A percentile compares a stretch with the other conserved stretches of the same genome.
These are phyloP conservation scores for Candida glucosophila DNA, from an alignment of 1,139 yeast genomes.

Conservation along the genomic window DNA sequence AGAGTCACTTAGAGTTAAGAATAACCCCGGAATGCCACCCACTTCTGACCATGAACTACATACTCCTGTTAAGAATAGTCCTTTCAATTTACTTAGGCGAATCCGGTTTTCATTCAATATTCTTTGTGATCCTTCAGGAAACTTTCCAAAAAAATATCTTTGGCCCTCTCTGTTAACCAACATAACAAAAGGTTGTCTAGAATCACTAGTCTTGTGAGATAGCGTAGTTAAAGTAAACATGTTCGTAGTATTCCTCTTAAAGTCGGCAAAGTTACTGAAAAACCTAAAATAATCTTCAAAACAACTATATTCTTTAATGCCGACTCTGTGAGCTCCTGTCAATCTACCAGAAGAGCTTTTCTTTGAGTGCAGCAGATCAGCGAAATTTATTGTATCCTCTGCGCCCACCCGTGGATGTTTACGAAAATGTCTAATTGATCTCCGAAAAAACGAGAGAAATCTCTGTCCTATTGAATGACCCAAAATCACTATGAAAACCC, in stretches of 20 bases:
- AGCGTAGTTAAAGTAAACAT: constrained; percentile 37
- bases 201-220: constrained; percentile 54
- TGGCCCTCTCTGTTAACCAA: constrained; percentile 44
- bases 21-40: constrained; percentile 87
- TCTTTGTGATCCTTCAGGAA: constrained; percentile 85
- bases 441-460: too few relatives aligned
- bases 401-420: too few relatives aligned
- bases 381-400: too few relatives aligned
- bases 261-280: constrained; percentile 9
- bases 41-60: constrained; percentile 58
- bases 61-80: constrained; percentile 69
- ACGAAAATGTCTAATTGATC: too few relatives aligned
- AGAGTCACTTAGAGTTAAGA: constrained; percentile 78
- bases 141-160: constrained; percentile 66
- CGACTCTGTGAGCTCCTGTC: constrained; percentile 10
- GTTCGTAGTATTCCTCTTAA: constrained; percentile 7
- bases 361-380: too few relatives aligned
- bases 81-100: constrained; percentile 46
- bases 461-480: too few relatives aligned
- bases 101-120: constrained; percentile 47
- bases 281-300: constrained; percentile 4
- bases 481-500: too few relatives aligned
- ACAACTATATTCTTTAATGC: constrained; percentile 6
- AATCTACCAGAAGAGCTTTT: too few relatives aligned
- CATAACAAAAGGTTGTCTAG: constrained; percentile 51